Base-by-base conservation (phyloP, 2,329 filamentous ascomycete genomes). In the Fusarium sterilihyphosum region DNA sequence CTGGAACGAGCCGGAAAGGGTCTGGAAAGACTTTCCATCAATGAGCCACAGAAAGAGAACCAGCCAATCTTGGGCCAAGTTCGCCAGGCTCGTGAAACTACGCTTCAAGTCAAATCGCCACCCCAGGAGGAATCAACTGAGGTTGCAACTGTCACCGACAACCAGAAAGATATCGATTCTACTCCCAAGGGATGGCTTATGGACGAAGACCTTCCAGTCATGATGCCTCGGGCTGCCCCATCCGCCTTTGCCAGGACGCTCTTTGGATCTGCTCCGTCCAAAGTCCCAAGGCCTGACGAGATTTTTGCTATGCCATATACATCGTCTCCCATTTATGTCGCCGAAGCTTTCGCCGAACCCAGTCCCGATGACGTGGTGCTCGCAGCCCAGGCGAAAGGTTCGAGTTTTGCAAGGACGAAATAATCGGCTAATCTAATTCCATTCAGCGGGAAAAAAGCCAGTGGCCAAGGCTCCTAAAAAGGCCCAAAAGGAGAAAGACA, bases 331-430 rank as follows among this genome's bases (percentile, higher is more conserved):
- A 83, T 84, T 64, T 86, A 86, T 81, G 80, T 86, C 83, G 80
- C 86, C 79, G 86, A 90, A 80, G 90, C 92, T 67, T 98, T 98
- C 85, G 87, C 92, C 86, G 90, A 91, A 81, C 95, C 96, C 63
- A 98, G 95, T 84, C 95, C 95, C 76, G 95, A 98, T 85, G 95
- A 98, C 82, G 85, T 96, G 80, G 93, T 98, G 78, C 88, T 94
- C 73, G 91, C 92, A 82, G 96, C 95, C 77, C 96, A 98, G 87
- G 92, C 92, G 84, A 93, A 95, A 94, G 92, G 93, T 94, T 93
- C 91, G 91, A 88, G 85, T 80, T 86, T 86, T 83, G 82, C 84
- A 79, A 87, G 83, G 81, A 84, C 83, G 81, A 84, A 84, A 77
- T 85, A 83, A 84, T 83, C 83, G 83, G 81, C 84, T 83, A 83